Evolutionary conservation across 305 asterid species (phyloP), one percentile per base, ranked within the genome.

Genomic region (Fraxinus nigra): DNA sequence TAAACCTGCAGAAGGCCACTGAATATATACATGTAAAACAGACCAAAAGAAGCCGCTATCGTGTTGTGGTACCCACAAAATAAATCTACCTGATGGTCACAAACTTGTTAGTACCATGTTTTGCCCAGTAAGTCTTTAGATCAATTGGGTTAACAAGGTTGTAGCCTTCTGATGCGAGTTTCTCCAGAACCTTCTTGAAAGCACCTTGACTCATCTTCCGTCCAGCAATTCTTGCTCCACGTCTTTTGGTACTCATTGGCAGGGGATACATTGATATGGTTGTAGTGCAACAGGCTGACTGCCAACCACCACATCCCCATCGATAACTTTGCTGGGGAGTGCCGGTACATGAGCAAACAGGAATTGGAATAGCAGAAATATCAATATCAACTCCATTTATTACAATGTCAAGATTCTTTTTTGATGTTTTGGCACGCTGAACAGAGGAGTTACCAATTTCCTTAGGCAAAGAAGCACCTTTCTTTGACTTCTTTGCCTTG

Each of bases 231-330:
- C 78, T 37, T 34, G 78, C 51, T 26, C 51, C 33, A 22, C 56
- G 78, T 37, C 51, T 75, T 38, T 75, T 75, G 54, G 78, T 20
- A 10, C 48, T 37, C 78, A 34, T 38, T 6, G 78, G 78, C 30
- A 75, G 28, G 26, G 78, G 78, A 75, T 75, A 75, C 33, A 75
- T 38, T 37, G 78, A 75, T 43, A 75, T n/a, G 7, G 54, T 75
- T 9, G 78, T 75, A 7, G 56, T 75, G 78, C 78, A 75, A 24
- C 78, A 75, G 16, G 78, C 54, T 38, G 78, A 75, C 59, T 75
- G 78, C 78, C 78, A 75, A 4, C 78, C 78, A 34, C 78, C 78
- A 7, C 73, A 65, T 26, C 73, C 73, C 73, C 73, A 65, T 26
- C 73, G 35, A 65, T 65, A 65, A 20, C 73, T 26, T 65, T 65